phyloP scores from a whole-genome alignment of 345 rosid species.

The Salix brachista region DNA sequence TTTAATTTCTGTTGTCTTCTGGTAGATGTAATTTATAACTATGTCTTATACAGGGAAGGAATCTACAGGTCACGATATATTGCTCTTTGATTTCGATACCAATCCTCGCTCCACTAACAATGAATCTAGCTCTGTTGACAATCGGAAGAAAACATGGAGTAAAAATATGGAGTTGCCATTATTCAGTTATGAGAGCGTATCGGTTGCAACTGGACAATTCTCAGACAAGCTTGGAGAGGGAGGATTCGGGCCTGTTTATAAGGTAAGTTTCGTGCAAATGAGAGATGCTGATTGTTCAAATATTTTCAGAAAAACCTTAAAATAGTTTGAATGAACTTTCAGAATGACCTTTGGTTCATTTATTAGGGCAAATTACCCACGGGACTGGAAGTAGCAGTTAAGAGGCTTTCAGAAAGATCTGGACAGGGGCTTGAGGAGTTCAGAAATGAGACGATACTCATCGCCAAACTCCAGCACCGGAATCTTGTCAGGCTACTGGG shows the following conservation, averaged over 20 bases:
- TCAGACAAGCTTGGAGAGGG: not conserved
- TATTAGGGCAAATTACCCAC: not conserved
- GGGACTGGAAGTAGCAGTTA: not conserved
- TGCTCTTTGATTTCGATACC: not conserved
- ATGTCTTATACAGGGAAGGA: not conserved
- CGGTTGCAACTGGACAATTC: not conserved
- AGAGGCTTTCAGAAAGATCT: slow-evolving; percentile 1
- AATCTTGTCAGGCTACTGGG: not conserved
- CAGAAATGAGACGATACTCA: not conserved
- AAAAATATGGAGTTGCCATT: not conserved
- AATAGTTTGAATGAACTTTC: too few relatives aligned
- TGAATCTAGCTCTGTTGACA: not conserved
- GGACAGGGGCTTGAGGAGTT: not conserved
- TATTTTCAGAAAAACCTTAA: too few relatives aligned
- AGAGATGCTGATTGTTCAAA: too few relatives aligned
- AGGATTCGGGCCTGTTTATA: too few relatives aligned
- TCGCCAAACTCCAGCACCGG: slow-evolving; percentile 9
- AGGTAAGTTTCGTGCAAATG: too few relatives aligned
- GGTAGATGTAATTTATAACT: too few relatives aligned
- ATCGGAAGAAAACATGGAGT: not conserved
- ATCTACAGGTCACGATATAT: not conserved
- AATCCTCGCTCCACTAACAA: not conserved
- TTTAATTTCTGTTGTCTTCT: too few relatives aligned
- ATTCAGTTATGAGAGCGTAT: too few relatives aligned
- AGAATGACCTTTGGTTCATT: not conserved